Base-by-base conservation (phyloP, 2,329 filamentous ascomycete genomes). In the Phaeomoniella chlamydospora region DNA sequence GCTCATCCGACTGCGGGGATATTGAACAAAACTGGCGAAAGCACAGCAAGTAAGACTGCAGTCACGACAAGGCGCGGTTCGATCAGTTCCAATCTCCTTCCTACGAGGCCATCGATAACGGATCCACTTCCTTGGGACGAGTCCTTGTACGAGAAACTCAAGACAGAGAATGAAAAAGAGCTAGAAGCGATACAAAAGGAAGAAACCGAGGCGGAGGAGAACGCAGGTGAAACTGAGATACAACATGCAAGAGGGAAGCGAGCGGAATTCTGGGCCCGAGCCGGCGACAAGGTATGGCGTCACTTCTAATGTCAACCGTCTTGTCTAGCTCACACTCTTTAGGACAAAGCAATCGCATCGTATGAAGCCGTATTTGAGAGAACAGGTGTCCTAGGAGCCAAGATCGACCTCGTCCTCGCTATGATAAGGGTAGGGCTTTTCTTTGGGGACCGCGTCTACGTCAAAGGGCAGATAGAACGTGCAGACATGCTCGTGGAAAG, bases 331-430 rank as follows among this genome's bases (percentile, higher is more conserved):
- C n/a, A 6, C 31, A 14, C 12, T 9, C 10, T 30, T 38, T 52
- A 94, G 86, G 90, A 98, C 59, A 90, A 90, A 70, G 84, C 90
- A 14, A 82, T 96, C 51, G 75, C 84, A 39, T 80, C 83, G 37
- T 94, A 88, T 65, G 90, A 98, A 67, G 79, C 79, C 50, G 74
- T 96, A 37, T 84, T 94, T 48, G 87, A 96, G 56, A 94, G 94
- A 70, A 96, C 86, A n/a, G 82, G 87, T 44, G 85, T 94, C 49
- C 72, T 98, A 41, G 90, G 88, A 49, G 88, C 83, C 47, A 96
- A 94, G 68, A 98, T 98, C 57, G 90, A 98, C 59, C 70, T 98
- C 36, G 85, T 94, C 34, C 78, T 98, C 38, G 90, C 90, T 48
- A 90, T 96, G 65, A 88, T 96, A 65, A 84, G 90, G 41, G 79